Conservation (phyloP, 208 protist genomes). For the Trypanosoma boissoni region DNA sequence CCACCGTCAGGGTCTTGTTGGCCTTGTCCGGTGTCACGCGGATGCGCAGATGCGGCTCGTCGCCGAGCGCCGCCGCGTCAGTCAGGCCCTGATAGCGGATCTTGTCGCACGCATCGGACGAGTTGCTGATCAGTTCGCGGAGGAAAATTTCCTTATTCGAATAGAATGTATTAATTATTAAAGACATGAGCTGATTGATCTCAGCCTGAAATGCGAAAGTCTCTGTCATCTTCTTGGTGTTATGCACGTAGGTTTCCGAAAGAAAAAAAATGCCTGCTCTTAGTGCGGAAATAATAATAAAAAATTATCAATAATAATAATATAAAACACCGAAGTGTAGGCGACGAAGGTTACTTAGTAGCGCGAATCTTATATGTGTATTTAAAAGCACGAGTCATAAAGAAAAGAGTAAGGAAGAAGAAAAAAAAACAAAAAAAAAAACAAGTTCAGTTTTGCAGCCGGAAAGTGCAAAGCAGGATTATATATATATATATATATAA, state of each 20-base stretch:
- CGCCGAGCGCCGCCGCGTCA: slow-evolving; percentile 89
- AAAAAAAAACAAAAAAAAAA: slow-evolving; percentile 18
- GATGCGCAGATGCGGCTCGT: slow-evolving; percentile 95
- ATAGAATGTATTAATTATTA: slow-evolving; percentile 99
- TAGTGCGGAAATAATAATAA: no score
- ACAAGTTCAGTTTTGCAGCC: no score
- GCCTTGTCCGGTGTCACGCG: slow-evolving; percentile 94
- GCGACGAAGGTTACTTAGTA: no score
- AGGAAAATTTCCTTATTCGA: slow-evolving; percentile 99
- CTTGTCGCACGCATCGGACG: slow-evolving; percentile 98
- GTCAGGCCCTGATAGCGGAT: slow-evolving; percentile 97
- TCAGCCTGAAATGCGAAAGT: slow-evolving; percentile 91
- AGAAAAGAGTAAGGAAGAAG: no score
- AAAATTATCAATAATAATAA: no score
- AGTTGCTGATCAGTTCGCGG: slow-evolving; percentile 99
- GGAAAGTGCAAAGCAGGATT: neutral
- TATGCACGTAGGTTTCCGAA: neutral
- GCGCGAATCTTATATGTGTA: no score
- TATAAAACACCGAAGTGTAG: no score
- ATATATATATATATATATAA: slow-evolving; percentile 1
- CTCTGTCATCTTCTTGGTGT: slow-evolving; percentile 31
- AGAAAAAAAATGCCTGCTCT: no score
- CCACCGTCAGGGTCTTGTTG: slow-evolving; percentile 95
- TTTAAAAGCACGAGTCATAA: no score
- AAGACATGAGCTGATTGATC: slow-evolving; percentile 96